Evolutionary conservation across 2,329 filamentous ascomycete genomes (phyloP).

Genomic region (Colletotrichum gloeosporioides): DNA sequence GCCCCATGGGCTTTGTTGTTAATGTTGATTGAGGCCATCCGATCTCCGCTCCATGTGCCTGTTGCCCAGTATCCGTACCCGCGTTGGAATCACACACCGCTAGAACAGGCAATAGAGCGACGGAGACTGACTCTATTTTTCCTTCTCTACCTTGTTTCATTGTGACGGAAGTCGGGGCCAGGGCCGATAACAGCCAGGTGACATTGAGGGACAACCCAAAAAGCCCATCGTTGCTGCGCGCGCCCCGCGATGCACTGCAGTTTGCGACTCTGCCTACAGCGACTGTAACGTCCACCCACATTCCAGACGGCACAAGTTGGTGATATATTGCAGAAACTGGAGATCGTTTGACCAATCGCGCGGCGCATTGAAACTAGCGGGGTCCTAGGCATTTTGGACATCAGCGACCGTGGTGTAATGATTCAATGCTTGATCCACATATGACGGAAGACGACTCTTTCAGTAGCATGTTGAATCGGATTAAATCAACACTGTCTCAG

Average conservation of each 20-base stretch:
- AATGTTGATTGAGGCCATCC: neutral
- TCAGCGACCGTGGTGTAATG: neutral
- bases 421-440: neutral
- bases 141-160: neutral
- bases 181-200: neutral
- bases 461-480: neutral
- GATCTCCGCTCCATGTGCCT: neutral
- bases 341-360: neutral
- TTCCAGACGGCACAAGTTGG: neutral
- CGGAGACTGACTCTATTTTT: neutral
- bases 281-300: neutral
- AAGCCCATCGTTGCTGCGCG: neutral
- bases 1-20: neutral
- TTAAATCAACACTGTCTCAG: neutral
- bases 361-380: neutral
- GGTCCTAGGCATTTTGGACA: neutral
- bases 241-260: neutral
- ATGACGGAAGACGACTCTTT: neutral
- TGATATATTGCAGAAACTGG: constrained; percentile 8
- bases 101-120: neutral
- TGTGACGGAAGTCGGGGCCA: neutral
- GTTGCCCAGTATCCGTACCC: neutral
- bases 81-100: neutral
- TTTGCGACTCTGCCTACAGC: neutral
- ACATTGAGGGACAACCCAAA: neutral